Evolutionary conservation across 768 basidiomycete species (phyloP).

Genomic region (Termitomyces sp.): DNA sequence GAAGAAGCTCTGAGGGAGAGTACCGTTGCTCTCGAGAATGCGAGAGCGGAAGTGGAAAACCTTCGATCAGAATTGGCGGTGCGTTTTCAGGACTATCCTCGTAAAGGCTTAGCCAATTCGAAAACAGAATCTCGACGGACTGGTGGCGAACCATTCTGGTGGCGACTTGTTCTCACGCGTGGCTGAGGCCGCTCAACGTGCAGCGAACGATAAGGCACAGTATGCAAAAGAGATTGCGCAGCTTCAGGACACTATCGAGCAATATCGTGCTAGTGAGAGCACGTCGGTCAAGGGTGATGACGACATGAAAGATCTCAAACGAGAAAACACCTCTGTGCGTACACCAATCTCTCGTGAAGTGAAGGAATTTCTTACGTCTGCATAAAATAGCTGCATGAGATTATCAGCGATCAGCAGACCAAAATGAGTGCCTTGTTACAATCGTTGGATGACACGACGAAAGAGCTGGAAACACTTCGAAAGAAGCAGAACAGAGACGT

Average conservation of each 20-base stretch:
- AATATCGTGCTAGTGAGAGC: slow-evolving; percentile 24
- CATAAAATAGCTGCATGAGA: slow-evolving; percentile 21
- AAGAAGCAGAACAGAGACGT: slow-evolving; percentile 61
- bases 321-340: slow-evolving; percentile 20
- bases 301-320: slow-evolving; percentile 8
- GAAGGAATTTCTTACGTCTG: not conserved
- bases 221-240: slow-evolving; percentile 50
- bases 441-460: slow-evolving; percentile 28
- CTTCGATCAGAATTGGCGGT: slow-evolving; percentile 71
- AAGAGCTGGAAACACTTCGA: slow-evolving; percentile 51
- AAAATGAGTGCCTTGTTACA: slow-evolving; percentile 24
- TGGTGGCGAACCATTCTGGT: slow-evolving; percentile 38
- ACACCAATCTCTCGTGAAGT: not conserved
- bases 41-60: slow-evolving; percentile 84
- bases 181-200: slow-evolving; percentile 41
- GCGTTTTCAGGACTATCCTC: slow-evolving; percentile 24
- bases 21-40: slow-evolving; percentile 81
- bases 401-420: slow-evolving; percentile 21
- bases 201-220: slow-evolving; percentile 46
- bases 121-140: slow-evolving; percentile 59
- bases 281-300: slow-evolving; percentile 9
- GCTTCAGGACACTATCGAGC: slow-evolving; percentile 45
- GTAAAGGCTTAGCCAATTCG: not conserved
- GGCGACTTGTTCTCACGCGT: slow-evolving; percentile 41
- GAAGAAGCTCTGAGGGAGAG: slow-evolving; percentile 90